Conservation (phyloP, 2,329 filamentous ascomycete genomes). For the Ophioceras dolichostomum region DNA sequence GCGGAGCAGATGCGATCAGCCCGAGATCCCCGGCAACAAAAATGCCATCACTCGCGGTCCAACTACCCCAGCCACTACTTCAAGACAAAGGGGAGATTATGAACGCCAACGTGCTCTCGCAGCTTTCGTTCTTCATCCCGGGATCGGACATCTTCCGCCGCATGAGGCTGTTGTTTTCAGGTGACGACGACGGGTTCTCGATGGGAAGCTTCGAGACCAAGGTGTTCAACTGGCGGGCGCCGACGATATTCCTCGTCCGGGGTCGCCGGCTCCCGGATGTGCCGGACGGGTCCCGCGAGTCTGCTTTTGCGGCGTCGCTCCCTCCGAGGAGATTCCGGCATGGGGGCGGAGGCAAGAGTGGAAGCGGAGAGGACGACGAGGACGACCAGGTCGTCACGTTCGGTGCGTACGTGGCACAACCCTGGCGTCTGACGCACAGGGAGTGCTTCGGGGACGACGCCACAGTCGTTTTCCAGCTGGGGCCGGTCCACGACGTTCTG, state of each 20-base stretch:
- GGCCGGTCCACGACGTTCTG: slow-evolving; percentile 62
- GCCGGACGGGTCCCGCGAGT: slow-evolving; percentile 37
- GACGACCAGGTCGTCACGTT: slow-evolving; percentile 41
- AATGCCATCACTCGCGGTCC: too few species aligned
- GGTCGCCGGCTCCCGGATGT: slow-evolving; percentile 45
- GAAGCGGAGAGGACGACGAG: not conserved
- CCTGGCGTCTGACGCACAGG: slow-evolving; percentile 58
- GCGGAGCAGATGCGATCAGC: not conserved
- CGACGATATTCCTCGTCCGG: slow-evolving; percentile 58
- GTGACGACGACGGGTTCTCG: slow-evolving; percentile 59
- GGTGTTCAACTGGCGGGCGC: slow-evolving; percentile 66
- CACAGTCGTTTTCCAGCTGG: slow-evolving; percentile 58
- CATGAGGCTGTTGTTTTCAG: slow-evolving; percentile 57
- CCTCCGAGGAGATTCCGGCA: slow-evolving; percentile 49
- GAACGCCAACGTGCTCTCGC: slow-evolving; percentile 49
- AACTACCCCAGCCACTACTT: slow-evolving; percentile 33
- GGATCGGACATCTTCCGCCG: slow-evolving; percentile 52
- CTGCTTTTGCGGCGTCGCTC: slow-evolving; percentile 46
- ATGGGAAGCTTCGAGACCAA: slow-evolving; percentile 66
- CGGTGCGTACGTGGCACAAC: slow-evolving; percentile 52
- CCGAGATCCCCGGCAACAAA: slow-evolving; percentile 4
- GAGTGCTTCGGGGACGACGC: slow-evolving; percentile 55
- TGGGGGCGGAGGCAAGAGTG: slow-evolving; percentile 16
- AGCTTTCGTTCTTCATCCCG: slow-evolving; percentile 62
- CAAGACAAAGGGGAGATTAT: slow-evolving; percentile 47